A percentile compares a stretch with the other conserved stretches of the same genome.
Conservation (phyloP, 257 asterid genomes). For the Petrea volubilis region DNA sequence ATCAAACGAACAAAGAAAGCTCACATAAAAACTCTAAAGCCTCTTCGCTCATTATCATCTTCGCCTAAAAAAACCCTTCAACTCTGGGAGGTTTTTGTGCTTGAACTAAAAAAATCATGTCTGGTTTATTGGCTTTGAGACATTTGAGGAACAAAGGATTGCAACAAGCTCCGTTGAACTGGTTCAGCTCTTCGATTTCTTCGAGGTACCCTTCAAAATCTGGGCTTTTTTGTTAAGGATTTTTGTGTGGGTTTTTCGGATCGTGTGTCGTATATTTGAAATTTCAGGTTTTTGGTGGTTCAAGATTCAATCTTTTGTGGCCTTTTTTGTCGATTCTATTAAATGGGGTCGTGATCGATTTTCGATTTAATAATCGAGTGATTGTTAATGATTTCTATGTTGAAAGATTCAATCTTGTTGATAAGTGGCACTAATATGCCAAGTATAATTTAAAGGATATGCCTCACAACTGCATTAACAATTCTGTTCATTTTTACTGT, state of each 20-base stretch:
- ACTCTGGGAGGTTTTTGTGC: neutral
- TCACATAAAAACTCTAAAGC: neutral
- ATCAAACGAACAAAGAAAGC: neutral
- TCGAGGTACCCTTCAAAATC: slow-evolving; percentile 44
- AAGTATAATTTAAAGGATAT: too few relatives aligned
- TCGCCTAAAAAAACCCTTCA: neutral
- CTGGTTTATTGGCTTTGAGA: slow-evolving; percentile 33
- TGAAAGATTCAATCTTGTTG: too few relatives aligned
- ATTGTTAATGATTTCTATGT: too few relatives aligned
- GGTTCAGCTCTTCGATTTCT: slow-evolving; percentile 19
- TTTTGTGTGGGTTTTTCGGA: neutral
- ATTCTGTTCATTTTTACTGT: neutral
- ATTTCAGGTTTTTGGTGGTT: neutral
- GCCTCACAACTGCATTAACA: too few relatives aligned
- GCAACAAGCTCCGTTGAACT: slow-evolving; percentile 22
- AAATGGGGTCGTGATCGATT: neutral
- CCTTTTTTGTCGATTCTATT: neutral
- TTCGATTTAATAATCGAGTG: neutral
- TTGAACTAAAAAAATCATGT: slow-evolving; percentile 31
- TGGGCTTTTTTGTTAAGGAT: neutral
- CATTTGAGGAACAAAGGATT: slow-evolving; percentile 40
- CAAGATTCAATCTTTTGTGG: neutral
- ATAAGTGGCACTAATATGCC: too few relatives aligned
- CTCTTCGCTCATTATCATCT: too few relatives aligned
- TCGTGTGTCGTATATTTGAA: neutral